Percentiles rank a stretch among this genome's conserved stretches.
Evolutionary conservation across 257 asterid genomes (phyloP).

Genomic region (Catharanthus roseus): DNA sequence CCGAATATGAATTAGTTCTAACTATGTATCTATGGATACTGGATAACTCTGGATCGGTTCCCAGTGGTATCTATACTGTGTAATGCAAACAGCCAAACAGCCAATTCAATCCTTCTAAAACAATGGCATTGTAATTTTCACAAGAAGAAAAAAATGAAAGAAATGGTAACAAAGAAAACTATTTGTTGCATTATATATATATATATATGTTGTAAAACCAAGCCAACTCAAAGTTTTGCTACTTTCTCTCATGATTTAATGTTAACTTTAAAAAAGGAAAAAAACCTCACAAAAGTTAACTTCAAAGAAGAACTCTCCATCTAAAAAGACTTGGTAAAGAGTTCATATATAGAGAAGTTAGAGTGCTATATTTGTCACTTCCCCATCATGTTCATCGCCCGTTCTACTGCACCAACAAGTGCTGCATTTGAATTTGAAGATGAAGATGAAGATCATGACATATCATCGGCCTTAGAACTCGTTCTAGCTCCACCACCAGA

Average conservation of each 20-base stretch:
- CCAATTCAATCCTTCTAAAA: too few species aligned
- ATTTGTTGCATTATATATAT: background rate
- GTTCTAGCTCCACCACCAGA: constrained; percentile 33
- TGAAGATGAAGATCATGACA: background rate
- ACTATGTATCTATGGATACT: too few species aligned
- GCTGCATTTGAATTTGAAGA: background rate
- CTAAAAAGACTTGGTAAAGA: background rate
- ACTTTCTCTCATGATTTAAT: background rate
- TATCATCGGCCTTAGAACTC: constrained; percentile 16
- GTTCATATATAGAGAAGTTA: too few species aligned
- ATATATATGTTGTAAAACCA: background rate
- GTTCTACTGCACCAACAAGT: background rate
- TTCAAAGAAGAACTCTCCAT: background rate
- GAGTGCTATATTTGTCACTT: background rate
- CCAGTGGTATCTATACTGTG: too few species aligned
- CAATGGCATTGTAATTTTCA: background rate
- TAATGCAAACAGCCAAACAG: too few species aligned
- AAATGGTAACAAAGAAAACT: background rate
- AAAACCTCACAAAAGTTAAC: background rate
- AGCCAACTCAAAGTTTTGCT: background rate
- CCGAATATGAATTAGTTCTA: too few species aligned
- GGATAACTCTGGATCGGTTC: too few species aligned
- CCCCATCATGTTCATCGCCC: background rate
- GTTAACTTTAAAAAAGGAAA: background rate
- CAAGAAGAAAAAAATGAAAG: background rate